These are phyloP conservation scores for Phytopythium vexans DNA, from an alignment of 352 stramenopile species.

Conservation along the genomic window DNA sequence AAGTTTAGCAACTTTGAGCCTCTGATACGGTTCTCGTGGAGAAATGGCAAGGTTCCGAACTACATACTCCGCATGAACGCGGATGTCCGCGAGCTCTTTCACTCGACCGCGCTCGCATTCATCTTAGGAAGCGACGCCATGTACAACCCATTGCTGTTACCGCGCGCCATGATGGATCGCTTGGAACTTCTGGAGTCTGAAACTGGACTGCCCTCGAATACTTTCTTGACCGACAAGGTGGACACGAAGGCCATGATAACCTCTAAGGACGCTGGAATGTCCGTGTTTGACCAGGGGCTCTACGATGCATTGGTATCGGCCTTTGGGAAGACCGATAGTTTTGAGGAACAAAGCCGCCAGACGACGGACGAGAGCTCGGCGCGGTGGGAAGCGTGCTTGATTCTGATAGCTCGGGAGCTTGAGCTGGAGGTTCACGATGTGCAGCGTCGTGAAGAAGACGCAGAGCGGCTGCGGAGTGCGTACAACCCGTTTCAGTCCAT, in stretches of 20 bases:
- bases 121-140: conserved; percentile 26
- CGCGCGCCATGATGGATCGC: conserved; percentile 13
- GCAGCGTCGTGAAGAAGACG: conserved; percentile 13
- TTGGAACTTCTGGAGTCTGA: conserved; percentile 9
- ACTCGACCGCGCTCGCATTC: conserved; percentile 27
- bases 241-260: too few relatives aligned
- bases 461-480: conserved; percentile 11
- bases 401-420: conserved; percentile 31
- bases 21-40: conserved; percentile 46
- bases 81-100: conserved; percentile 39
- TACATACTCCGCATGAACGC: conserved; percentile 45
- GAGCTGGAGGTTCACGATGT: conserved; percentile 25
- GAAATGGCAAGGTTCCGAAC: conserved; percentile 27
- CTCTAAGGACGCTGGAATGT: too few relatives aligned
- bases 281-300: not conserved
- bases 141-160: conserved; percentile 46
- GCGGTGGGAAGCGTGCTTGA: conserved; percentile 18
- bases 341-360: not conserved
- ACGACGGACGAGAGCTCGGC: too few relatives aligned
- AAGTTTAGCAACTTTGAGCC: conserved; percentile 38
- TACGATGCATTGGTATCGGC: not conserved
- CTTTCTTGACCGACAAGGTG: conserved; percentile 49
- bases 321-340: not conserved
- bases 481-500: conserved; percentile 64
- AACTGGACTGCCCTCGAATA: conserved; percentile 27